These are phyloP conservation scores for Primulina tabacum DNA, from an alignment of 257 asterid genomes.

Conservation along the genomic window DNA sequence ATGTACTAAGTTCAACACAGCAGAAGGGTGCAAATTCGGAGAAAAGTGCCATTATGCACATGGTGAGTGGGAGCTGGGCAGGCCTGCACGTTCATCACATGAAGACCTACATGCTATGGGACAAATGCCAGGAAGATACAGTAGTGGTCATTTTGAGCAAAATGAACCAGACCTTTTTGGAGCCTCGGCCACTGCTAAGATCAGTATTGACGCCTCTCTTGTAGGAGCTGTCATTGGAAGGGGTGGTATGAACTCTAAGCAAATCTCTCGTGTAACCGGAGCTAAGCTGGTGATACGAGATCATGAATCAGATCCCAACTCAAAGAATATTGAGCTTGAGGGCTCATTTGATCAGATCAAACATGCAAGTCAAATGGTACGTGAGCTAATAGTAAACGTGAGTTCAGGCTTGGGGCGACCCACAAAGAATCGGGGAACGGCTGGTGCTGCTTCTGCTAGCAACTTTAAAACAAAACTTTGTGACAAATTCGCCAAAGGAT, in stretches of 20 bases:
- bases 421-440: slow-evolving; percentile 28
- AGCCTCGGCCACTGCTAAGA: slow-evolving; percentile 72
- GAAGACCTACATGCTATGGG: slow-evolving; percentile 53
- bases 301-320: slow-evolving; percentile 59
- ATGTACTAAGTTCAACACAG: slow-evolving; percentile 58
- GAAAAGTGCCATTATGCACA: slow-evolving; percentile 78
- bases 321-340: slow-evolving; percentile 70
- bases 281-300: slow-evolving; percentile 68
- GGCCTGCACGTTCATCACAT: slow-evolving; percentile 41
- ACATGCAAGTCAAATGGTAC: slow-evolving; percentile 80
- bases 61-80: slow-evolving; percentile 76
- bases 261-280: slow-evolving; percentile 65
- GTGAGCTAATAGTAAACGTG: slow-evolving; percentile 53
- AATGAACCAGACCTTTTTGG: slow-evolving; percentile 51
- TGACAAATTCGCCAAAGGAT: slow-evolving; percentile 63
- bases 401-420: slow-evolving; percentile 41
- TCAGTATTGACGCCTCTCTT: slow-evolving; percentile 70
- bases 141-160: slow-evolving; percentile 46
- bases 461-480: slow-evolving; percentile 67
- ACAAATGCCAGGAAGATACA: slow-evolving; percentile 41
- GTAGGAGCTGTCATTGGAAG: slow-evolving; percentile 78
- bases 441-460: slow-evolving; percentile 39
- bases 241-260: slow-evolving; percentile 75
- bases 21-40: slow-evolving; percentile 80
- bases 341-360: slow-evolving; percentile 77